Base-by-base conservation (phyloP, 768 basidiomycete genomes). In the Tremella yokohamensis region DNA sequence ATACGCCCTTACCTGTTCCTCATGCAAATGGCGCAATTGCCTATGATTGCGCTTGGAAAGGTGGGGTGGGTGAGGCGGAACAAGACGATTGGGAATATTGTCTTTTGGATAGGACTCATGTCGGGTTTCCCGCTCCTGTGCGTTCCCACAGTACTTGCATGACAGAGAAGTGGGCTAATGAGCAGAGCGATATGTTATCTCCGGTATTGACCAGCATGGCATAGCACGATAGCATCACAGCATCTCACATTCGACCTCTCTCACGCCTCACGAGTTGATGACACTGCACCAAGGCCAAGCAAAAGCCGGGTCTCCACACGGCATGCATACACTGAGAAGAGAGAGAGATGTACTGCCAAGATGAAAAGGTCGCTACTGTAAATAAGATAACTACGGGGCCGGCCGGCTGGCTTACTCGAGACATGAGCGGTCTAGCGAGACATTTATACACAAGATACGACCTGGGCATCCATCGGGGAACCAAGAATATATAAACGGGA, bases 81-180 rank as follows among this genome's bases (percentile, higher is more conserved):
- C 78, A 87, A 85, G 67, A 82, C 87, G 3, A 74, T 94, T 0
- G 81, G 79, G 13, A 80, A 81, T 65, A 71, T 91, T 47, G 84
- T 94, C 29, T 98, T 99, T 75, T 99, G 96, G 96, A 63, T 91
- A 19, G 92, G 92, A 2, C 82, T 98, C 16, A 72, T 81, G 69
- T 65, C 85, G 6, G 94, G 94, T 13, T 91, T 98, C 81, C 96
- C 96, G 1, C 76, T 98, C 55, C 82, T 99, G 76, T 77, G 50
- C 74, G 74, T 45, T 45, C n/a, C 42, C 4, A 8, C 15, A 16
- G n/a, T 16, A 4, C 4, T 4, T 34, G 29, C 4, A 34, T 11
- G 6, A 34, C 11, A 11, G 29, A 11, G 6, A 4, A 34, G 29
- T 34, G 29, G 29, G 29, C 29, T 45, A 16, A 45, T 15, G 6